These are phyloP conservation scores for Boletellus sp. DNA, from an alignment of 768 basidiomycete species.

Conservation along the genomic window DNA sequence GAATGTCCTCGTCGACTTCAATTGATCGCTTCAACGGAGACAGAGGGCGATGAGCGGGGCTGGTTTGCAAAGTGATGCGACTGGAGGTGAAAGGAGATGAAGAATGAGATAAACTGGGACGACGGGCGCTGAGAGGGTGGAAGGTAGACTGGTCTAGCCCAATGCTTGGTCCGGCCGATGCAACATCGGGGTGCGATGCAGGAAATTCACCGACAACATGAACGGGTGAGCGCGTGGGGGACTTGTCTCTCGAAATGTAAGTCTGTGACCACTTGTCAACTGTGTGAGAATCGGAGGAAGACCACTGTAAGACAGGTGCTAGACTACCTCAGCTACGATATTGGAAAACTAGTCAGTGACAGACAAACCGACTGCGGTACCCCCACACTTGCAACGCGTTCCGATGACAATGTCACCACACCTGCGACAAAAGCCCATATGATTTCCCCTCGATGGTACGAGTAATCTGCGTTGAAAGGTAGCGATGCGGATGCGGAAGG, in stretches of 20 bases:
- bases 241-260: slow-evolving; percentile 56
- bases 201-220: slow-evolving; percentile 15
- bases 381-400: slow-evolving; percentile 76
- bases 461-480: background rate
- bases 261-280: slow-evolving; percentile 80
- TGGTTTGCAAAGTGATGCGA: slow-evolving; percentile 57
- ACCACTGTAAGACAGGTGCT: slow-evolving; percentile 72
- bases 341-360: slow-evolving; percentile 2
- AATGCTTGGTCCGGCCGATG: slow-evolving; percentile 3
- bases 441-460: background rate
- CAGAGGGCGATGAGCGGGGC: slow-evolving; percentile 50
- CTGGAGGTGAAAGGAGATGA: slow-evolving; percentile 36
- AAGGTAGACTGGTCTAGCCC: slow-evolving; percentile 3
- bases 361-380: slow-evolving; percentile 68
- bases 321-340: slow-evolving; percentile 14
- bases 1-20: slow-evolving; percentile 18
- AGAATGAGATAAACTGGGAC: slow-evolving; percentile 38
- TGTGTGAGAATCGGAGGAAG: slow-evolving; percentile 37
- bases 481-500: background rate
- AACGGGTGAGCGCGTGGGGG: slow-evolving; percentile 38
- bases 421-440: slow-evolving; percentile 81
- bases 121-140: slow-evolving; percentile 33
- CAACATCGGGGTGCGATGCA: slow-evolving; percentile 9
- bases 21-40: slow-evolving; percentile 51
- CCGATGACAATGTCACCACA: slow-evolving; percentile 80